Percentiles rank a stretch among this genome's conserved stretches.
Evolutionary conservation across 495 filamentous ascomycete species (phyloP).

Genomic region (Penicillium waksmanii): DNA sequence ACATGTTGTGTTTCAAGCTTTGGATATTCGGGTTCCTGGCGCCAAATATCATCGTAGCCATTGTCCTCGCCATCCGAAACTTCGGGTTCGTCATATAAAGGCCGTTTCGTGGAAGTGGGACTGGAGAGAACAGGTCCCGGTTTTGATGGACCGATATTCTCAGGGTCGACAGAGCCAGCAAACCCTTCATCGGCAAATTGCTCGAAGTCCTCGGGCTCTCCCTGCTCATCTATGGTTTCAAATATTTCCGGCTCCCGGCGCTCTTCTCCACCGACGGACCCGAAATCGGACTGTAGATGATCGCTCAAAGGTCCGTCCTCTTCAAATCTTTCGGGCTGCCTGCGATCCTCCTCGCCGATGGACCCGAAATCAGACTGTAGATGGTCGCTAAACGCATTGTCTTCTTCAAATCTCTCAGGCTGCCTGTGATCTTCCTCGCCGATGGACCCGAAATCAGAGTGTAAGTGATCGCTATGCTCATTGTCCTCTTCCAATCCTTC

Average conservation of each 20-base stretch:
- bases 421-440: constrained; percentile 11
- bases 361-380: constrained; percentile 2
- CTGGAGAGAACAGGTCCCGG: neutral
- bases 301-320: neutral
- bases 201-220: neutral
- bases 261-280: constrained; percentile 4
- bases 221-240: neutral
- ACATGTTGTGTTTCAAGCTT: neutral
- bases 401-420: too few relatives aligned
- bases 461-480: constrained; percentile 16
- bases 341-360: constrained; percentile 5
- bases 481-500: constrained; percentile 3
- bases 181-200: constrained; percentile 6
- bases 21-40: constrained; percentile 1
- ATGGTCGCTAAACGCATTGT: too few relatives aligned
- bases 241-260: neutral
- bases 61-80: neutral
- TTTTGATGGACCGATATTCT: neutral
- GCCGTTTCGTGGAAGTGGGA: neutral
- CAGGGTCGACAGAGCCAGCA: neutral
- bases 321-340: neutral
- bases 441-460: constrained; percentile 25
- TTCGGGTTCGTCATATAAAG: neutral
- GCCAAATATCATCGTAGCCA: constrained; percentile 6
- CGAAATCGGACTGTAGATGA: neutral